A percentile compares a stretch with the other conserved stretches of the same genome.
These are phyloP conservation scores for Leishmania turanica DNA, from an alignment of 208 protist genomes.

Conservation along the genomic window DNA sequence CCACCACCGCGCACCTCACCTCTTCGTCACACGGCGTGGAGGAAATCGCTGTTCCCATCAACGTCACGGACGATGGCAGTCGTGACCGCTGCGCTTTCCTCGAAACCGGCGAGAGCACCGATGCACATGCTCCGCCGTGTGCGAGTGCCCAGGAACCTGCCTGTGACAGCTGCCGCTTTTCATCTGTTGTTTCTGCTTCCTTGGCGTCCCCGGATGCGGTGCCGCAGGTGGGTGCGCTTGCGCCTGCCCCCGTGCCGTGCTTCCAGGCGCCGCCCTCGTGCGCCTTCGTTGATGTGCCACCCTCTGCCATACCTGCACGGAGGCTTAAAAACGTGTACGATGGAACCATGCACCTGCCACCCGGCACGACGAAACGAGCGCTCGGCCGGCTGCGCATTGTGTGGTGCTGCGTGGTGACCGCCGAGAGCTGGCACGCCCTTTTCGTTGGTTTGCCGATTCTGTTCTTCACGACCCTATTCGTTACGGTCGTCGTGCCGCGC, in stretches of 20 bases:
- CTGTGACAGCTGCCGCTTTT: not conserved
- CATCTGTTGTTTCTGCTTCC: not conserved
- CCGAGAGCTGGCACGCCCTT: conserved; percentile 44
- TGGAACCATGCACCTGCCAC: conserved; percentile 13
- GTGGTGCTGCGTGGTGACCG: conserved; percentile 51
- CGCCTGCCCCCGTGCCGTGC: not conserved
- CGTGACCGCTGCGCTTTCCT: not conserved
- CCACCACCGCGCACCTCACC: not conserved
- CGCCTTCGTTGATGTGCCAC: conserved; percentile 19
- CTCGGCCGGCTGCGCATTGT: conserved; percentile 41
- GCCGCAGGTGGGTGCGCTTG: not conserved
- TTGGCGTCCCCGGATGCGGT: not conserved
- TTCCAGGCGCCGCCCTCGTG: not conserved
- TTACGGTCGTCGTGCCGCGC: conserved; percentile 48
- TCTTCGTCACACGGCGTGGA: not conserved
- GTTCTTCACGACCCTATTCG: conserved; percentile 40
- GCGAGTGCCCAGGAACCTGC: not conserved
- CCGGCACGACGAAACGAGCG: conserved; percentile 45
- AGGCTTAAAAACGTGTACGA: conserved; percentile 15
- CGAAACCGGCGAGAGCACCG: not conserved
- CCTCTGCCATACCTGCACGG: conserved; percentile 16
- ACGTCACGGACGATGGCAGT: not conserved
- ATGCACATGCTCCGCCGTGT: not conserved
- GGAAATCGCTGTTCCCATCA: not conserved
- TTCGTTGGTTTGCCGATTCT: conserved; percentile 48